Base-by-base conservation (phyloP, 306 rosid species). In the Mucuna pruriens region DNA sequence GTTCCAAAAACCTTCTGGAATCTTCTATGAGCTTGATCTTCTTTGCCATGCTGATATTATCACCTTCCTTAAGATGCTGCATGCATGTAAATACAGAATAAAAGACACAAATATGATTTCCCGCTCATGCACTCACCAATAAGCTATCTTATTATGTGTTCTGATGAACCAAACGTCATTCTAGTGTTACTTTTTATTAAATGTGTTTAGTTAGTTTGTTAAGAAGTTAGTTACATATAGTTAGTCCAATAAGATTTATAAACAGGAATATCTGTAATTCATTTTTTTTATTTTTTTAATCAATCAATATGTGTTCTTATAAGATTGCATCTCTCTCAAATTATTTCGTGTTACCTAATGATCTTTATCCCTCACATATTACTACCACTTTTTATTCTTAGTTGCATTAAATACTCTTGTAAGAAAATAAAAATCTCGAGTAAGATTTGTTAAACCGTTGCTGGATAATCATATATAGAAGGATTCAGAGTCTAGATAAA, bases 11-110 rank as follows among this genome's bases (percentile, higher is more conserved):
- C 97, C 97, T 83, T 83, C 80, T 85, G 55, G 88, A 85, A 85
- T 74, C 77, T 84, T 95, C 95, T 54, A 95, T 87, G 5, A 80
- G 74, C 81, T 92, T 94, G 12, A 92, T 75, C 81, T 73, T 92
- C 89, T 83, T 88, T 12, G 83, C 77, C 86, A 90, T 75, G 89
- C 42, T 79, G 69, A 75, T 44, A 9, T 68, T 44, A 9, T 68
- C 68, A 80, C 76, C 90, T 25, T 79, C 89, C 82, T 87, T 85
- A 72, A n/a, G 63, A 61, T 6, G 78, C 94, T 88, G 88, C n/a
- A n/a, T n/a, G n/a, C 89, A 87, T 66, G 71, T 31, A 79, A 62
- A 54, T 57, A 52, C 49, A 51, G 6, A 5, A 55, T 38, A 52
- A n/a, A 65, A 1, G 16, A 8, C 7, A 51, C 26, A n/a, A 52